Evolutionary conservation across 1,139 yeast species (phyloP).

Genomic region (Suhomyces terraborum): DNA sequence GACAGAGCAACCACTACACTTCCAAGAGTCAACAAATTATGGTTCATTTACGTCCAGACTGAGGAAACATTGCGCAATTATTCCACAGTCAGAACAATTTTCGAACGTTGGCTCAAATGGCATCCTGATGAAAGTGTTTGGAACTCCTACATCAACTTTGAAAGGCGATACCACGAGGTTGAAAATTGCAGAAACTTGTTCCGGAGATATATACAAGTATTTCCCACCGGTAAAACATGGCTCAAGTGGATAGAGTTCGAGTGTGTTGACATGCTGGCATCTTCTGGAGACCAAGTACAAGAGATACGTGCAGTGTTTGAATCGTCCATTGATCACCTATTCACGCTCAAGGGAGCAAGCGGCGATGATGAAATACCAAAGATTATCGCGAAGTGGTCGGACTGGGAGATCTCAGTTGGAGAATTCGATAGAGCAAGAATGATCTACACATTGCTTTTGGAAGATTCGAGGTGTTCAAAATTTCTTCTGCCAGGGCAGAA

Average conservation of each 20-base stretch:
- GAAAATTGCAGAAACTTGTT: slow-evolving; percentile 61
- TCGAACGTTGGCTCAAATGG: slow-evolving; percentile 83
- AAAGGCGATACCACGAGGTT: slow-evolving; percentile 62
- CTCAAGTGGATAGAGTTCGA: slow-evolving; percentile 46
- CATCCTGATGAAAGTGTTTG: slow-evolving; percentile 66
- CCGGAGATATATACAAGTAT: slow-evolving; percentile 55
- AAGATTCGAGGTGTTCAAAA: slow-evolving; percentile 25
- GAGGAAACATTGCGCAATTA: slow-evolving; percentile 78
- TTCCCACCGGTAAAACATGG: slow-evolving; percentile 66
- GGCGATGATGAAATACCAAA: slow-evolving; percentile 27
- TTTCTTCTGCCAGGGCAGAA: slow-evolving; percentile 46
- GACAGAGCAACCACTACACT: slow-evolving; percentile 74
- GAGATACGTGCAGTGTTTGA: slow-evolving; percentile 66
- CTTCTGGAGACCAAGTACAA: slow-evolving; percentile 25
- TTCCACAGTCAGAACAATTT: slow-evolving; percentile 62
- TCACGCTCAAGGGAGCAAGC: slow-evolving; percentile 22
- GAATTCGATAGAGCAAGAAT: slow-evolving; percentile 70
- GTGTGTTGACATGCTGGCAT: slow-evolving; percentile 8
- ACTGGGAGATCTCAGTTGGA: slow-evolving; percentile 66
- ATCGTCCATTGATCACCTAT: slow-evolving; percentile 59
- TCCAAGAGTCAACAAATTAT: slow-evolving; percentile 81
- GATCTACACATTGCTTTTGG: slow-evolving; percentile 57
- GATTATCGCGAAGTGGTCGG: slow-evolving; percentile 55
- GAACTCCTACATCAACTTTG: slow-evolving; percentile 75
- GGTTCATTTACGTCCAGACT: slow-evolving; percentile 80